These are phyloP conservation scores for Sanghuangporus baumii DNA, from an alignment of 1,284 basidiomycete species.

Conservation along the genomic window DNA sequence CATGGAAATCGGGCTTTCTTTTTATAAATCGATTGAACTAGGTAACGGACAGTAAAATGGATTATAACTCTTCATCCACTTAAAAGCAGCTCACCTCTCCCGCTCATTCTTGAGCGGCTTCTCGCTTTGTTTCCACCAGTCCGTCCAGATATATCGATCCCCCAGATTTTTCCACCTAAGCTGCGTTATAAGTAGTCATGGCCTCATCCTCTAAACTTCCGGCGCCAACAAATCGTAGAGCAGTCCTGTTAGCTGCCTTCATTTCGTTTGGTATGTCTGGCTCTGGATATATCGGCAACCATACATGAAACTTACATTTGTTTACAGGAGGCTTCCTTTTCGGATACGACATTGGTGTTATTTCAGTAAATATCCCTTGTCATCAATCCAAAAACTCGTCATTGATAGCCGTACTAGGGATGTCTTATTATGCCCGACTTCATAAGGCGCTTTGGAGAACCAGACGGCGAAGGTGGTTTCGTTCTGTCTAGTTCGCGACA, in stretches of 20 bases:
- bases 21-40: not conserved
- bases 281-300: not conserved
- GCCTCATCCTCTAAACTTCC: not conserved
- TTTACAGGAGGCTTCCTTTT: conserved; percentile 39
- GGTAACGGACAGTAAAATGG: not conserved
- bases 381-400: not conserved
- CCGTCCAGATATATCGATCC: not conserved
- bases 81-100: not conserved
- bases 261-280: conserved; percentile 40
- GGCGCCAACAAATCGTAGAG: conserved; percentile 48
- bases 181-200: not conserved
- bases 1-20: not conserved
- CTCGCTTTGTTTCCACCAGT: not conserved
- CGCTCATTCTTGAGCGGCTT: not conserved
- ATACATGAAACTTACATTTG: conserved; percentile 23
- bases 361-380: conserved; percentile 34
- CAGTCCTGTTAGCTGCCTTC: conserved; percentile 56
- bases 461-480: conserved; percentile 42
- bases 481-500: conserved; percentile 58
- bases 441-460: conserved; percentile 58
- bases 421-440: conserved; percentile 81
- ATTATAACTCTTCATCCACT: not conserved
- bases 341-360: conserved; percentile 70
- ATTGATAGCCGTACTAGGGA: conserved; percentile 39
- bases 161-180: not conserved